Base-by-base conservation (phyloP, 192 early-diverging fungal genomes). In the Podila epigama region DNA sequence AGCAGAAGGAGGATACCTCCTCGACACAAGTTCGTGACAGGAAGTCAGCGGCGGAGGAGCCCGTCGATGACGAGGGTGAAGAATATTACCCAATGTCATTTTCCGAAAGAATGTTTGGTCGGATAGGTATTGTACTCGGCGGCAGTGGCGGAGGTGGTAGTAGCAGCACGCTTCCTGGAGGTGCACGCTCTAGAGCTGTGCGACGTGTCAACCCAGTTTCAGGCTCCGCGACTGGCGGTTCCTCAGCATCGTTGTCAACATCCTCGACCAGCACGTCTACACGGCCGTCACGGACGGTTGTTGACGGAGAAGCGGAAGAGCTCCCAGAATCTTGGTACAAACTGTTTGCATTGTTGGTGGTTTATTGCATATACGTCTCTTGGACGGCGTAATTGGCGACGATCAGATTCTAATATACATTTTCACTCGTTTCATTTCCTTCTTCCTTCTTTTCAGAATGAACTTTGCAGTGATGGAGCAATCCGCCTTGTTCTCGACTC, bases 41-140 rank as follows among this genome's bases (percentile, higher is more conserved):
- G 4, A 54, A 34, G 0, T 66, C 33, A 16, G 40, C 41, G 13
- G 25, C 39, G 5, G 61, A 77, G 15, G 73, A 77, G 22, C 44
- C 56, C 3, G 73, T 68, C 37, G 59, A 68, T 51, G 66, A 77
- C 10, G 51, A 68, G 18, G 73, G 73, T 6, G 73, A 77, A 33
- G 66, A 77, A 39, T 68, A 77, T 36, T 77, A 77, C 35, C 65
- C 63, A 9, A 33, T 58, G 0, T 44, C 64, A 3, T 48, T 42
- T 0, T 37, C 58, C 2, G n/a, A 36, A 28, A 34, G 15, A 22
- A 16, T 34, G 25, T 22, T 51, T 8, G 31, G 41, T 2, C 60
- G 58, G 71, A 18, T 64, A 5, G 65, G 58, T n/a, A 62, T 39
- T 20, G 27, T 20, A 15, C 31, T 62, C 18, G 62, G 69, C n/a